These are phyloP conservation scores for Alnus glutinosa DNA, from an alignment of 306 rosid genomes.

Conservation along the genomic window DNA sequence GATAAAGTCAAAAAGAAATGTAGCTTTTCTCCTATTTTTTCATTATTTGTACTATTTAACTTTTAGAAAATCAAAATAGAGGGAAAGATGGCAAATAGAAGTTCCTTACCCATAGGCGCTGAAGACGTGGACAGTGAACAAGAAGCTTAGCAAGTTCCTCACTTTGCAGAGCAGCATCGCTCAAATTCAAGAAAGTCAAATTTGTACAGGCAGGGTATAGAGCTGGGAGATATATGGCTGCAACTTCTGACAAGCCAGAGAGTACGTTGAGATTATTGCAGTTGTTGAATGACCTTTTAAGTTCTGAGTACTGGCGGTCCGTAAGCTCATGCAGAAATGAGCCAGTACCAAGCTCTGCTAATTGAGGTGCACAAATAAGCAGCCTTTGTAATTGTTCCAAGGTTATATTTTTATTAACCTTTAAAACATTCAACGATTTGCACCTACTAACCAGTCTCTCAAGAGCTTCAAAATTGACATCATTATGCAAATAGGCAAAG, in stretches of 20 bases:
- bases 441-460: conserved; percentile 79
- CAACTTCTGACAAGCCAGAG: conserved; percentile 74
- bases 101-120: conserved; percentile 69
- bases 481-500: conserved; percentile 57
- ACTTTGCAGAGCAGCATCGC: conserved; percentile 59
- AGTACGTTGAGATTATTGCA: conserved; percentile 67
- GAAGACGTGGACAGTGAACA: conserved; percentile 63
- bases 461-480: conserved; percentile 61
- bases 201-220: conserved; percentile 63
- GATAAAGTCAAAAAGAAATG: neutral
- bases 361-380: conserved; percentile 55
- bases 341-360: conserved; percentile 74
- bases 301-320: conserved; percentile 50
- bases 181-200: conserved; percentile 75
- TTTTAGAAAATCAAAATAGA: conserved; percentile 7
- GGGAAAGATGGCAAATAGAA: conserved; percentile 8
- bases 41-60: neutral
- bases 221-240: conserved; percentile 55
- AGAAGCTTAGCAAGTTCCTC: conserved; percentile 62
- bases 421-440: conserved; percentile 66
- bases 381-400: conserved; percentile 63
- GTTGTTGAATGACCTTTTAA: conserved; percentile 56
- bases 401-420: conserved; percentile 62
- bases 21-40: neutral
- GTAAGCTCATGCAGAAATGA: conserved; percentile 64